Conservation (phyloP, 441 rosid species). For the Croton setiger region DNA sequence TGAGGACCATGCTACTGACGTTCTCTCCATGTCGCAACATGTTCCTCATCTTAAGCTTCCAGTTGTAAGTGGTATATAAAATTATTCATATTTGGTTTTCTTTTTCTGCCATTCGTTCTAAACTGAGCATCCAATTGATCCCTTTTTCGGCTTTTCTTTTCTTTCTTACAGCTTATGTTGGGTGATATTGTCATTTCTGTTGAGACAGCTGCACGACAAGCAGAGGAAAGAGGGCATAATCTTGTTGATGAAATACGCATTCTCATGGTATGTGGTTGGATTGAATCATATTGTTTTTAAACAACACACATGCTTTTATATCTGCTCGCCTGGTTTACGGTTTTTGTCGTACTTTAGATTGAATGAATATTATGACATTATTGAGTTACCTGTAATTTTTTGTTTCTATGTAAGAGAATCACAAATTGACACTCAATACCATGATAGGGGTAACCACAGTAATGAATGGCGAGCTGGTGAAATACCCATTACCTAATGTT, state of each 20-base stretch:
- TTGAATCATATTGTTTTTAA: slow-evolving; percentile 5
- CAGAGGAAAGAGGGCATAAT: slow-evolving; percentile 82
- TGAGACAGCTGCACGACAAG: slow-evolving; percentile 88
- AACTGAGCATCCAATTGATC: slow-evolving; percentile 5
- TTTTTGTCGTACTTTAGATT: not conserved
- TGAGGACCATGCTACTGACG: slow-evolving; percentile 94
- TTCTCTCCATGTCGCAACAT: slow-evolving; percentile 90
- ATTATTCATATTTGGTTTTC: too few relatives aligned
- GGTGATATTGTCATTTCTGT: slow-evolving; percentile 92
- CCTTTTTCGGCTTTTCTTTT: not conserved
- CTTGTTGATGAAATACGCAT: slow-evolving; percentile 88
- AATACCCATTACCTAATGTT: not conserved
- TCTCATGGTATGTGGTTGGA: slow-evolving; percentile 60
- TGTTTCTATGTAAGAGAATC: slow-evolving; percentile 5
- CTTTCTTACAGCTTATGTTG: slow-evolving; percentile 69
- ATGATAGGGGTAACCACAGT: not conserved
- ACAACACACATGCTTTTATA: not conserved
- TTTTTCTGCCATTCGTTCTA: not conserved
- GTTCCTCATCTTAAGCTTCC: slow-evolving; percentile 73
- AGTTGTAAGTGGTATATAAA: slow-evolving; percentile 42
- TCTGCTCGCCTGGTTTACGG: slow-evolving; percentile 1
- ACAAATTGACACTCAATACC: not conserved
- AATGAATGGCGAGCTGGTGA: not conserved
- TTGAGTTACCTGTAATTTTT: not conserved
- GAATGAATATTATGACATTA: not conserved